Conservation (phyloP, 768 basidiomycete species). For the Hygrophorus pudorinus region DNA sequence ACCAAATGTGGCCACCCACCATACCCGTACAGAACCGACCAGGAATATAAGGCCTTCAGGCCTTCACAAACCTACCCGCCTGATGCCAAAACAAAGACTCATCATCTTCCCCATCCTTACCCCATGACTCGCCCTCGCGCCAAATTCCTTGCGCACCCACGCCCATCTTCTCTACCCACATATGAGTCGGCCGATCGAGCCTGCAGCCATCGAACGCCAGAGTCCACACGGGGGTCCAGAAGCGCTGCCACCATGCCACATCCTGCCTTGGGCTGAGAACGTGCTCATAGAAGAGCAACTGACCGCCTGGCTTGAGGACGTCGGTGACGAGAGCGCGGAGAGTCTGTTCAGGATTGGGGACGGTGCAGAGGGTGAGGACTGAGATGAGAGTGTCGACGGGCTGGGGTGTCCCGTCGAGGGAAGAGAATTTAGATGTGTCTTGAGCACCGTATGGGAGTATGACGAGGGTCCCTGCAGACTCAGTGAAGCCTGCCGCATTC, state of each 20-base stretch:
- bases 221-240: conserved; percentile 67
- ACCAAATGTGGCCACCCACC: too few relatives aligned
- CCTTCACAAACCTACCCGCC: conserved; percentile 47
- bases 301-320: conserved; percentile 54
- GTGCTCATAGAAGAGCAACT: conserved; percentile 62
- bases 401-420: conserved; percentile 15
- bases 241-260: conserved; percentile 61
- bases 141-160: conserved; percentile 30
- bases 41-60: background rate
- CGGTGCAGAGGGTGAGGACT: conserved; percentile 54
- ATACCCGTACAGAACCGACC: background rate
- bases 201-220: conserved; percentile 52
- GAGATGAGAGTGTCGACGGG: conserved; percentile 54
- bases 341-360: conserved; percentile 45
- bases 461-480: conserved; percentile 40
- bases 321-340: conserved; percentile 36
- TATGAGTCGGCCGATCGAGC: conserved; percentile 46
- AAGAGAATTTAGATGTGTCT: conserved; percentile 39
- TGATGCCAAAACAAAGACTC: conserved; percentile 55
- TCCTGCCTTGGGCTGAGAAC: conserved; percentile 43
- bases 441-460: conserved; percentile 60
- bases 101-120: conserved; percentile 39
- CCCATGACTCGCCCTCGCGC: conserved; percentile 36
- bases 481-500: conserved; percentile 38
- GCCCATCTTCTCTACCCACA: conserved; percentile 31